phyloP scores from a whole-genome alignment of 176 grass and related monocot genomes.

The Aegilops longissima region DNA sequence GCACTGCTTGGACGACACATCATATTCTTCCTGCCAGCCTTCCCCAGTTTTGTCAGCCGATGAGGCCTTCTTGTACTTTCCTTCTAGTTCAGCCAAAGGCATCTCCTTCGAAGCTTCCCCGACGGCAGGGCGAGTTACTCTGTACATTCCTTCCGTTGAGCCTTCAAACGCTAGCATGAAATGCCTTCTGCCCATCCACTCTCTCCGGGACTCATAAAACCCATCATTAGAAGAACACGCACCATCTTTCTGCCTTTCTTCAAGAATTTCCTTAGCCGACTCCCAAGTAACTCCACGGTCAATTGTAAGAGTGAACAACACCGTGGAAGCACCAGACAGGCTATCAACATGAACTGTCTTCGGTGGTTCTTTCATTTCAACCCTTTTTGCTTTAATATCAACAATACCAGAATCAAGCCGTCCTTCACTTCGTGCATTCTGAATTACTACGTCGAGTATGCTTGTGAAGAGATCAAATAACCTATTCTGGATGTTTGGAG shows the following conservation, averaged over 20 bases:
- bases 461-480: slow-evolving; percentile 92
- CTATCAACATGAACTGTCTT: slow-evolving; percentile 89
- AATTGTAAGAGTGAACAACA: slow-evolving; percentile 79
- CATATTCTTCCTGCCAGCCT: slow-evolving; percentile 89
- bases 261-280: slow-evolving; percentile 67
- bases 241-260: slow-evolving; percentile 68
- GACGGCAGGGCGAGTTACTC: slow-evolving; percentile 80
- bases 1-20: slow-evolving; percentile 78
- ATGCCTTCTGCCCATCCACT: slow-evolving; percentile 95
- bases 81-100: slow-evolving; percentile 68
- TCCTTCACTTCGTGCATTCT: slow-evolving; percentile 82
- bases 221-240: slow-evolving; percentile 55
- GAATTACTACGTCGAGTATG: slow-evolving; percentile 71
- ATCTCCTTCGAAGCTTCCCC: slow-evolving; percentile 95
- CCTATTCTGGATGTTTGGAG: slow-evolving; percentile 93
- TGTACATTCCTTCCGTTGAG: slow-evolving; percentile 75
- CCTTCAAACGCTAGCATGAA: slow-evolving; percentile 82
- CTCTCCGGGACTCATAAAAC: slow-evolving; percentile 93
- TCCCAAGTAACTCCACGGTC: slow-evolving; percentile 88
- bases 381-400: slow-evolving; percentile 82
- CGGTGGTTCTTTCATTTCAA: slow-evolving; percentile 73
- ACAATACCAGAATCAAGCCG: slow-evolving; percentile 95
- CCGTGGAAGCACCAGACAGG: slow-evolving; percentile 80
- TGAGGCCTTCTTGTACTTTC: slow-evolving; percentile 81
- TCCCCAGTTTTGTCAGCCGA: slow-evolving; percentile 68